Conservation (phyloP, 2,329 filamentous ascomycete species). For the Hymenoscyphus albidus region DNA sequence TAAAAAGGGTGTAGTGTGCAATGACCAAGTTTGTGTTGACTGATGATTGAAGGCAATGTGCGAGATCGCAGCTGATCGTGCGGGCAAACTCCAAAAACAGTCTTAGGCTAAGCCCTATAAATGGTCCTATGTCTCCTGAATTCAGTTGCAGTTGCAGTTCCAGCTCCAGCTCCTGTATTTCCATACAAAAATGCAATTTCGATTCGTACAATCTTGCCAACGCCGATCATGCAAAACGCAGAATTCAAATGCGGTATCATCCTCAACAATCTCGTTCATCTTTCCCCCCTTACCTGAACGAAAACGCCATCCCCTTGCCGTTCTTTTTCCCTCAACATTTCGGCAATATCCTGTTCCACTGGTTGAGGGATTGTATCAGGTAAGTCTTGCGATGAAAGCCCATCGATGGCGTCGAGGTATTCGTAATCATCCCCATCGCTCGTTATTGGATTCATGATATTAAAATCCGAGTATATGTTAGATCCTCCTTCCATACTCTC, state of each 20-base stretch:
- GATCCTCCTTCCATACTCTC: constrained; percentile 20
- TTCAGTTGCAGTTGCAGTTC: constrained; percentile 2
- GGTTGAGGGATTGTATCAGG: constrained; percentile 28
- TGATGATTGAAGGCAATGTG: constrained; percentile 64
- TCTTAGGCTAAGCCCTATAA: constrained; percentile 5
- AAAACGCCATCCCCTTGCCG: constrained; percentile 28
- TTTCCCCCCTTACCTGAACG: constrained; percentile 32
- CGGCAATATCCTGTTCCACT: constrained; percentile 29
- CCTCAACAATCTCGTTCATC: constrained; percentile 11
- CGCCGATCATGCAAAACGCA: constrained; percentile 15
- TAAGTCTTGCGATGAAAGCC: constrained; percentile 29
- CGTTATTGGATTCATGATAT: constrained; percentile 31
- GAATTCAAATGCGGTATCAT: constrained; percentile 12
- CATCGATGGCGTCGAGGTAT: constrained; percentile 35
- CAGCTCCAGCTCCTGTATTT: neutral
- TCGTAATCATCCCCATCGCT: constrained; percentile 32
- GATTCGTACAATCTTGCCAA: constrained; percentile 18
- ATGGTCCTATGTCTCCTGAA: constrained; percentile 12
- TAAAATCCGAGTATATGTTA: constrained; percentile 35
- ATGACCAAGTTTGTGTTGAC: neutral
- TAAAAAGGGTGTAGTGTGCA: neutral
- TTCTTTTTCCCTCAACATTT: constrained; percentile 31
- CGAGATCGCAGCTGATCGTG: constrained; percentile 80
- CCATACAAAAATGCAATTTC: constrained; percentile 6
- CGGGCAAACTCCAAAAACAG: constrained; percentile 35